Evolutionary conservation across 495 filamentous ascomycete species (phyloP), one percentile per base, ranked within the genome.

Genomic region (Penicillium maclennaniae): DNA sequence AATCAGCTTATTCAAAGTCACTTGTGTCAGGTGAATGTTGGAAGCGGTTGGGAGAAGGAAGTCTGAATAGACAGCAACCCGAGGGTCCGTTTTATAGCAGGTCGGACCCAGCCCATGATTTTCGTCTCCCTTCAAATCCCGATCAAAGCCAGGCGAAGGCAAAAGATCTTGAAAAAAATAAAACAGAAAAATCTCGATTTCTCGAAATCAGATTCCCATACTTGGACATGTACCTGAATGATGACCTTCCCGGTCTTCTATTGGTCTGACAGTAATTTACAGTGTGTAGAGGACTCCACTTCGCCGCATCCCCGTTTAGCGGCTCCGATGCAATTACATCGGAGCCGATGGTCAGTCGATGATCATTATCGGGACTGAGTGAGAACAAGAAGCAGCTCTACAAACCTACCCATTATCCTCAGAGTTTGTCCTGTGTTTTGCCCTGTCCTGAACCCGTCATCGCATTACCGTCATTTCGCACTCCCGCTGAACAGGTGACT

Each of bases 391-490:
- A 64, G 43, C 52, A 52, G 57, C 19, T 37, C 27, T 8, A 59
- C 49, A 36, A 31, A 20, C 7, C 54, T 66, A 53, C 60, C 65
- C 65, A 68, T 68, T 69, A 66, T 60, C 60, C 17, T 21, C 49
- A 9, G 38, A 49, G 44, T 19, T 9, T 34, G 40, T 26, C 41
- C 19, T 40, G 9, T 9, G 9, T 15, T 34, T 20, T 27, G 6
- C 10, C 20, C 9, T 17, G 25, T 42, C 16, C 31, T 21, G 19
- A 7, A n/a, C 14, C 27, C 16, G 39, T 56, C 21, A 45, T 34
- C 47, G 39, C 26, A 55, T 38, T 25, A 53, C 47, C 34, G 28
- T 51, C 43, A 36, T 12, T 12, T 12, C 26, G 31, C 42, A 21
- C 28, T 27, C 42, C 36, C 17, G 38, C 27, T 28, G 44, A 41